Base-by-base conservation (phyloP, 192 early-diverging fungal species). In the Mortierella claussenii region DNA sequence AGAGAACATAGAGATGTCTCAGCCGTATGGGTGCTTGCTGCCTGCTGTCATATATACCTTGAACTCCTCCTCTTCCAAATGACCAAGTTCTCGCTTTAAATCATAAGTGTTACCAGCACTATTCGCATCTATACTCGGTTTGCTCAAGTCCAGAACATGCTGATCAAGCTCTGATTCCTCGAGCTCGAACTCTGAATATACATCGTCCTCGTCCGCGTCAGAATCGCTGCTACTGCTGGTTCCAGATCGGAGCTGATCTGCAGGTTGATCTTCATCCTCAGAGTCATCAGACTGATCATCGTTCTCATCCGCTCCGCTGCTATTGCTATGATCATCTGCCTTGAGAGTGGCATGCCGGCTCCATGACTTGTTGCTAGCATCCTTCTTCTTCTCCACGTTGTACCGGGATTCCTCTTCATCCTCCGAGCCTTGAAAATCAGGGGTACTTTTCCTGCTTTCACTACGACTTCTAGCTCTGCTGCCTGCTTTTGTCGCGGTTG, bases 361-460 rank as follows among this genome's bases (percentile, higher is more conserved):
- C 24, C 53, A 61, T 12, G 28, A 26, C 17, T 18, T 57, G 8
- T 26, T 51, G 17, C 24, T 23, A 21, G 24, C 27, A 28, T 55
- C 36, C 18, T 42, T 47, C 52, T 67, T 76, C 57, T 60, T 66
- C 18, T 66, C 53, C 10, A 67, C 64, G 9, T 34, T 67, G 31
- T 76, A 76, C 1, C 60, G 58, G 2, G 73, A 76, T 24, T 67
- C 64, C 18, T 62, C 58, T 34, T 66, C 58, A 1, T 75, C 59
- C 3, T 61, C 51, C 1, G 28, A 24, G 1, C 49, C 68, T 28
- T 23, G 23, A 2, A 54, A 20, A 9, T 61, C 51, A 0, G 18
- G 0, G 27, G 31, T 37, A 18, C 20, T 40, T 40, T 18, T 36
- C 17, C 20, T 20, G 13, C 40, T 20, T 0, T 55, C 20, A 15